Evolutionary conservation across 1,284 basidiomycete genomes (phyloP).

Genomic region (Agaricales sp.): DNA sequence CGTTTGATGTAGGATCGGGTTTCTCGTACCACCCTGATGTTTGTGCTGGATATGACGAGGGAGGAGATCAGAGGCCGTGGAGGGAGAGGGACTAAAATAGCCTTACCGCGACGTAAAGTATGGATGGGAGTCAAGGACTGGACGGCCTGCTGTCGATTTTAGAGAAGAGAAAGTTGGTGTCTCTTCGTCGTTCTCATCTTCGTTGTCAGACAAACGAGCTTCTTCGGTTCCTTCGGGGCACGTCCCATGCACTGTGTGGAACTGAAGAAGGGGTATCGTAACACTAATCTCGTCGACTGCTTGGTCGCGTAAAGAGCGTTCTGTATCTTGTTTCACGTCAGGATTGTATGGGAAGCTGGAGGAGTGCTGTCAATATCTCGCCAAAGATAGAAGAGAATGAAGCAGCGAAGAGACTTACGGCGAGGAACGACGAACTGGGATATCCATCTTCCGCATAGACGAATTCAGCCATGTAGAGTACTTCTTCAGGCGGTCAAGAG

Average conservation of each 20-base stretch:
- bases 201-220: neutral
- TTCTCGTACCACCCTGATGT: too few species aligned
- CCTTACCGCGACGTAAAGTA: neutral
- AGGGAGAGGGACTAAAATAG: neutral
- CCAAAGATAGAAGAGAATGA: too few species aligned
- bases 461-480: neutral
- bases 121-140: neutral
- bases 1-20: neutral
- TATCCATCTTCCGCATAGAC: neutral
- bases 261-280: neutral
- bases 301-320: neutral
- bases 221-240: neutral
- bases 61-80: too few species aligned
- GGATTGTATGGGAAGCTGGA: neutral
- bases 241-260: neutral
- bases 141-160: neutral
- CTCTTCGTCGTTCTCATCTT: neutral
- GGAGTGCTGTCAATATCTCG: neutral
- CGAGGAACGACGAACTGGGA: neutral
- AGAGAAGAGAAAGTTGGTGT: too few species aligned
- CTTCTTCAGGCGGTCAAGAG: neutral
- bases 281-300: neutral
- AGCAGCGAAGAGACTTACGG: neutral
- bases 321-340: neutral
- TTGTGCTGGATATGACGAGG: too few species aligned